Evolutionary conservation across 202 grass and related monocot genomes (phyloP).

Genomic region (Zoysia matrella): DNA sequence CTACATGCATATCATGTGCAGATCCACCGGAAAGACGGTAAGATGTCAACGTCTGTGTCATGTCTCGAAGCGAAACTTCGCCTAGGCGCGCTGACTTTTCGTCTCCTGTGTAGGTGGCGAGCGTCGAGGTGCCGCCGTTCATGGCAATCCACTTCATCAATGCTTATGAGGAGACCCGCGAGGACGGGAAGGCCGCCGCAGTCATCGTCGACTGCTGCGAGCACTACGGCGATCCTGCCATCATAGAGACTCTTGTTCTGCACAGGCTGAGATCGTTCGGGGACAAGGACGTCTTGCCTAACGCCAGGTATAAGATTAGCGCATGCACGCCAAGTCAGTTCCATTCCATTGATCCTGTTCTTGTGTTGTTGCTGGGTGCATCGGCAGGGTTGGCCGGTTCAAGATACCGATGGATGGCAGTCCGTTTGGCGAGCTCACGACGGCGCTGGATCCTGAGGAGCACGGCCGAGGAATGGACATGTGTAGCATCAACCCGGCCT

Average conservation of each 20-base stretch:
- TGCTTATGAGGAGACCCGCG: background rate
- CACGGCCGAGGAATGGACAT: no score
- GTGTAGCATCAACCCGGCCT: no score
- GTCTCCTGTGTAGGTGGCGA: background rate
- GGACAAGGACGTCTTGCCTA: background rate
- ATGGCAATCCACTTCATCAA: background rate
- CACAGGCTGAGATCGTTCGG: background rate
- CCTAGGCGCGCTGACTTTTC: background rate
- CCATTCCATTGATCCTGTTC: no score
- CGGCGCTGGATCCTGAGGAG: no score
- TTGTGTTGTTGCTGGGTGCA: no score
- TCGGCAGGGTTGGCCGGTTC: constrained; percentile 53
- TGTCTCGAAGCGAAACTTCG: no score
- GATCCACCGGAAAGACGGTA: background rate
- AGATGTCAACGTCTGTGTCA: background rate
- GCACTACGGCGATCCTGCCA: background rate
- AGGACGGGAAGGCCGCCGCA: background rate
- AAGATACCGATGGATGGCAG: constrained; percentile 88
- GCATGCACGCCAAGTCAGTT: no score
- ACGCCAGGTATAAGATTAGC: background rate
- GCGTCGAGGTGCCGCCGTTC: background rate
- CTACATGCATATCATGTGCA: no score
- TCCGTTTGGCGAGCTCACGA: constrained; percentile 70
- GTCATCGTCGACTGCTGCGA: background rate
- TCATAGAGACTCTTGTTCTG: background rate